Conservation (phyloP, 2,329 filamentous ascomycete species). For the Graphiopsis chlorocephala region DNA sequence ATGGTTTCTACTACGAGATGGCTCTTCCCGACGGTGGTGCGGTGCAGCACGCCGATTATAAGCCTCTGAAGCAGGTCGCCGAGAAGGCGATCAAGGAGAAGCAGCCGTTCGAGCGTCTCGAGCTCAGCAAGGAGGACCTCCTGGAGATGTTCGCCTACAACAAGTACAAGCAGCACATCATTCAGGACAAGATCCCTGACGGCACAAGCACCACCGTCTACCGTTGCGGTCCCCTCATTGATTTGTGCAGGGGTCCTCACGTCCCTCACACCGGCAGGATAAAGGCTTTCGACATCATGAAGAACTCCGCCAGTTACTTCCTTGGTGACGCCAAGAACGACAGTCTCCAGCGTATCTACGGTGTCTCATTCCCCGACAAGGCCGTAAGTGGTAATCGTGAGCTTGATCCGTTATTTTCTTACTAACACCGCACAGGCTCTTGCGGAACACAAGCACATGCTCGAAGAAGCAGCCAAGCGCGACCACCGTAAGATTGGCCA, state of each 20-base stretch:
- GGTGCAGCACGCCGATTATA: slow-evolving; percentile 76
- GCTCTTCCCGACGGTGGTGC: slow-evolving; percentile 68
- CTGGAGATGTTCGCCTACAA: slow-evolving; percentile 97
- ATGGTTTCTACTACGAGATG: slow-evolving; percentile 99
- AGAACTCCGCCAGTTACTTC: slow-evolving; percentile 85
- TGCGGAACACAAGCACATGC: slow-evolving; percentile 87
- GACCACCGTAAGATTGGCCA: slow-evolving; percentile 92
- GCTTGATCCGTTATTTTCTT: not conserved
- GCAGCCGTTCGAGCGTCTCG: slow-evolving; percentile 87
- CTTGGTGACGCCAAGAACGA: slow-evolving; percentile 91
- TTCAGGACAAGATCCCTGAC: slow-evolving; percentile 85
- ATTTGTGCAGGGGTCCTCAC: slow-evolving; percentile 92
- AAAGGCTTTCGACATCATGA: slow-evolving; percentile 92
- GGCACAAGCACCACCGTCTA: slow-evolving; percentile 93
- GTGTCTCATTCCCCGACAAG: slow-evolving; percentile 96
- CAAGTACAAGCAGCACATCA: slow-evolving; percentile 98
- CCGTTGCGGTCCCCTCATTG: slow-evolving; percentile 87
- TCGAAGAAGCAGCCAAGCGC: slow-evolving; percentile 96
- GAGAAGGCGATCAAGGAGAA: slow-evolving; percentile 90
- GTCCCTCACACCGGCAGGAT: slow-evolving; percentile 91
- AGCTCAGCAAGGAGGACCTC: slow-evolving; percentile 84
- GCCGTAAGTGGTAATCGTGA: slow-evolving; percentile 57
- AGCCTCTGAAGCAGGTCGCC: slow-evolving; percentile 77
- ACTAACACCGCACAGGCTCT: slow-evolving; percentile 40
- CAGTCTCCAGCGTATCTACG: slow-evolving; percentile 92